These are phyloP conservation scores for Alternaria sp. DNA, from an alignment of 2,329 filamentous ascomycete genomes.

Conservation along the genomic window DNA sequence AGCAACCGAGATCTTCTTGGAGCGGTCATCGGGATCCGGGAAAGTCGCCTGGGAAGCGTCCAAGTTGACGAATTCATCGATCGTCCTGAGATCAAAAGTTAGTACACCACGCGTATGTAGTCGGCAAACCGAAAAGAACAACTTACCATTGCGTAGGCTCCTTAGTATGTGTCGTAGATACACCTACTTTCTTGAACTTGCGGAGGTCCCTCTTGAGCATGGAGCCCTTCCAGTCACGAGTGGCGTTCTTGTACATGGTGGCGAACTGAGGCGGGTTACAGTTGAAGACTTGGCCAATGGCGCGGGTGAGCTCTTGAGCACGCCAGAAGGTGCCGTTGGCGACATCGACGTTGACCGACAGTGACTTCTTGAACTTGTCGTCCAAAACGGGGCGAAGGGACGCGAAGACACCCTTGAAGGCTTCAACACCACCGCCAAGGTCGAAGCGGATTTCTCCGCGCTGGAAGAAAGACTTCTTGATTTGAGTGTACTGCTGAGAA, in stretches of 20 bases:
- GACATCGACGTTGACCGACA: slow-evolving; percentile 88
- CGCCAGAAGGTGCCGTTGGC: slow-evolving; percentile 91
- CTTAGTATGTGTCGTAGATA: slow-evolving; percentile 48
- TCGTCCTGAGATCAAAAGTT: slow-evolving; percentile 34
- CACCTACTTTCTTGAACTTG: slow-evolving; percentile 51
- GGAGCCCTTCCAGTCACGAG: slow-evolving; percentile 34
- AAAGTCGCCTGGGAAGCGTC: slow-evolving; percentile 55
- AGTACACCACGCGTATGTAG: not conserved
- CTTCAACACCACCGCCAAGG: slow-evolving; percentile 73
- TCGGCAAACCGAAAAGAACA: not conserved
- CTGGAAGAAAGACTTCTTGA: slow-evolving; percentile 85
- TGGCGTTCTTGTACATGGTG: slow-evolving; percentile 24
- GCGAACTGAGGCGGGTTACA: slow-evolving; percentile 28
- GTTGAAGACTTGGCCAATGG: slow-evolving; percentile 42
- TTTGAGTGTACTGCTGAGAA: slow-evolving; percentile 67
- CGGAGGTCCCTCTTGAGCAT: slow-evolving; percentile 47
- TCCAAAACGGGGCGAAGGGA: slow-evolving; percentile 77
- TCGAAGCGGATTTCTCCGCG: slow-evolving; percentile 55
- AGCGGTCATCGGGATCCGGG: slow-evolving; percentile 67
- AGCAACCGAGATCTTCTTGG: slow-evolving; percentile 60
- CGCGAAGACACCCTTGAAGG: slow-evolving; percentile 88
- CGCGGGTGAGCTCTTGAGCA: slow-evolving; percentile 40
- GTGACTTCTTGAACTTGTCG: slow-evolving; percentile 58
- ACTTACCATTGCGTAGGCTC: slow-evolving; percentile 50
- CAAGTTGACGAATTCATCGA: slow-evolving; percentile 56